Evolutionary conservation across 2,329 filamentous ascomycete species (phyloP).

Genomic region (Cladophialophora immunda): DNA sequence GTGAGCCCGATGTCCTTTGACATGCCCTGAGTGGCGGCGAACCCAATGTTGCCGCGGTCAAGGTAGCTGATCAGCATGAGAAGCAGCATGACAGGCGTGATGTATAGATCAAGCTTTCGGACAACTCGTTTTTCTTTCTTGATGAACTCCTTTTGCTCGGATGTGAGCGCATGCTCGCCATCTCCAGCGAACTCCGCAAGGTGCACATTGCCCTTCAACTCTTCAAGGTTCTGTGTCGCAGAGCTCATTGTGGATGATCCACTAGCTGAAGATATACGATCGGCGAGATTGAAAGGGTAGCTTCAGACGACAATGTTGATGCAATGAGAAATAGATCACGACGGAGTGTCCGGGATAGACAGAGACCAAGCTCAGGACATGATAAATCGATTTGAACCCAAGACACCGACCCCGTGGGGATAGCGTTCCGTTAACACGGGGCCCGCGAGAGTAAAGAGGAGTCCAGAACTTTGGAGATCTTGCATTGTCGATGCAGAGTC

Average conservation of each 20-base stretch:
- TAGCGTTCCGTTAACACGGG: constrained; percentile 3
- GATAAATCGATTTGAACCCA: constrained; percentile 5
- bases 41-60: constrained; percentile 76
- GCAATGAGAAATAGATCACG: neutral
- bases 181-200: constrained; percentile 5
- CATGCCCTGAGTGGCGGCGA: constrained; percentile 64
- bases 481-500: neutral
- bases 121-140: constrained; percentile 19
- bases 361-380: neutral
- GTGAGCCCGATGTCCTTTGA: constrained; percentile 55
- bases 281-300: neutral
- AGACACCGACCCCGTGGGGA: constrained; percentile 12
- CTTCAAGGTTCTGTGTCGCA: neutral
- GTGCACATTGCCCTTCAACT: constrained; percentile 18
- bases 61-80: constrained; percentile 86
- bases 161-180: constrained; percentile 15
- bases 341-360: neutral
- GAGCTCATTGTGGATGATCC: constrained; percentile 4
- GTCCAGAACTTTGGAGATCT: constrained; percentile 15
- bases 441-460: neutral
- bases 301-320: neutral
- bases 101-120: constrained; percentile 22
- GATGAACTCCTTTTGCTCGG: constrained; percentile 13
- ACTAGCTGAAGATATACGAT: neutral
- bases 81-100: constrained; percentile 73